Base-by-base conservation (phyloP, 352 stramenopile species). In the Phytophthora pseudosyringae region DNA sequence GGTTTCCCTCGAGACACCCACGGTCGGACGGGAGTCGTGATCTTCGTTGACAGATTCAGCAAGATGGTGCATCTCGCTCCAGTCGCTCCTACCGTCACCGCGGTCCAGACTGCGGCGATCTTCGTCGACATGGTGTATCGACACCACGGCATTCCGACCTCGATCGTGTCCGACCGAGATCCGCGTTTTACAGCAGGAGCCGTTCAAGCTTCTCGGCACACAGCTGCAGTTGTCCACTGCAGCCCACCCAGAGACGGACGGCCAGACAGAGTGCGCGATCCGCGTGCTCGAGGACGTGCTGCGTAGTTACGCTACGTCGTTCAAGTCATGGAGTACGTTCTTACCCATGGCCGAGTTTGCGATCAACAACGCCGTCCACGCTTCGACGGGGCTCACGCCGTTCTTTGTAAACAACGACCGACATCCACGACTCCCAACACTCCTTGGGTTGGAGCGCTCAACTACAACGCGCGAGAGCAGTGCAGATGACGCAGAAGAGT, bases 321-420 rank as follows among this genome's bases (percentile, higher is more conserved):
- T 57, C 53, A 35, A 1, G 9, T 58, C 45, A 2, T 79, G 67
- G 67, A 71, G 51, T 13, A 11, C 35, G 0, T 67, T 69, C 32
- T 29, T 78, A 5, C 57, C 60, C 11, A 48, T 75, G 21, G 61
- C 39, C 2, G 67, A 73, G 35, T 70, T 69, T 7, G 57, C 60
- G 2, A 52, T 75, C 2, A 75, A 73, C 47, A 73, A 73, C 48
- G 44, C 54, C 0, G 46, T 64, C 0, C 67, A 78, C n/a, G 46
- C 60, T 1, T 75, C 62, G 9, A 70, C 71, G 1, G 61, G 58
- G 9, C 21, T 64, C 4, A 71, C 62, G 0, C 61, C 71, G 1
- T 76, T 75, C 28, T 75, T 40, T 11, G 40, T 74, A 0, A 75
- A 75, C 46, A 16, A 35, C 35, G 41, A 26, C 0, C 49, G 49